These are phyloP conservation scores for Citrus unshiu DNA, from an alignment of 345 rosid species.

Conservation along the genomic window DNA sequence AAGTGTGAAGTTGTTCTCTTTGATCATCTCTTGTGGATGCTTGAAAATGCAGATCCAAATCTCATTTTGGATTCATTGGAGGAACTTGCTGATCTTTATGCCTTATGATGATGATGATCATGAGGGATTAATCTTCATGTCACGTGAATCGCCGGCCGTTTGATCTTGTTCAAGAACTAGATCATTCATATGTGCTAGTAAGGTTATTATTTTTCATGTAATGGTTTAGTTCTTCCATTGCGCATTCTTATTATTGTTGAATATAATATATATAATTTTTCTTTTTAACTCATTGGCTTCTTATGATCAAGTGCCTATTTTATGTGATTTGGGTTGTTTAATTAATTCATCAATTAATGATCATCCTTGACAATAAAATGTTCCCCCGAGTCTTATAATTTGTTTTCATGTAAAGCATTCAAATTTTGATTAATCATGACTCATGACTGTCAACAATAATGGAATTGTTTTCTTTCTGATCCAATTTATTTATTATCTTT, in stretches of 20 bases:
- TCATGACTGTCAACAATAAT: not conserved
- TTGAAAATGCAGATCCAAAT: conserved; percentile 71
- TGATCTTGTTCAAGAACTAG: not conserved
- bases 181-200: not conserved
- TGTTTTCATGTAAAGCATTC: not conserved
- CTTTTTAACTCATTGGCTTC: not conserved
- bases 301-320: not conserved
- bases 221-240: not conserved
- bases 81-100: conserved; percentile 71
- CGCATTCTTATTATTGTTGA: not conserved
- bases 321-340: not conserved
- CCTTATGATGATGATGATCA: conserved; percentile 24
- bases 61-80: conserved; percentile 57
- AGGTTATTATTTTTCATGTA: not conserved
- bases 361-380: not conserved
- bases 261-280: not conserved
- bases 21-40: conserved; percentile 87
- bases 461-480: not conserved
- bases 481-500: not conserved
- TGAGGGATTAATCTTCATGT: not conserved
- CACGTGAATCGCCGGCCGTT: not conserved
- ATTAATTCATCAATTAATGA: no score
- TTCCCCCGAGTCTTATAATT: not conserved
- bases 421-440: not conserved
- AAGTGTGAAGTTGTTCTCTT: conserved; percentile 89